Conservation (phyloP, 2,329 filamentous ascomycete genomes). For the Exophiala aquamarina region DNA sequence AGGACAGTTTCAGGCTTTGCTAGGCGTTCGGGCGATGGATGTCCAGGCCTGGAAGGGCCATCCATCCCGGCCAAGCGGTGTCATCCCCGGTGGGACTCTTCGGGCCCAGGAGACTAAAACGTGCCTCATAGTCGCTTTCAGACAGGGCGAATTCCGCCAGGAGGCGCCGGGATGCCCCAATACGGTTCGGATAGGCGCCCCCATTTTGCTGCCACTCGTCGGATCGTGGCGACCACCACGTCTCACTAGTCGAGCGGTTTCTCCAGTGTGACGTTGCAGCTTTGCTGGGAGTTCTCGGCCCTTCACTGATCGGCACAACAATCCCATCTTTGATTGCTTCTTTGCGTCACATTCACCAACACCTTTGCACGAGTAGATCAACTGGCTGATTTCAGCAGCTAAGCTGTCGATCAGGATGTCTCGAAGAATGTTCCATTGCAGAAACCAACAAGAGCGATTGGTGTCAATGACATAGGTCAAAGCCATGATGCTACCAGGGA, state of each 20-base stretch:
- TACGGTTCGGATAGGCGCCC: constrained; percentile 2
- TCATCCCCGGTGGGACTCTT: neutral
- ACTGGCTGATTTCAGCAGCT: too few species aligned
- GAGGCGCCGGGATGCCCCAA: constrained; percentile 10
- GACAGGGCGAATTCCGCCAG: constrained; percentile 11
- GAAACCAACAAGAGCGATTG: too few species aligned
- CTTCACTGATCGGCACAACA: constrained; percentile 7
- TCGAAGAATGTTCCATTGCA: too few species aligned
- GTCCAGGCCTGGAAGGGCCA: too few species aligned
- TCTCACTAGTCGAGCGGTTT: neutral
- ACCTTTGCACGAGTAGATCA: neutral
- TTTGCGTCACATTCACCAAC: too few species aligned
- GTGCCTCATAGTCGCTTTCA: neutral
- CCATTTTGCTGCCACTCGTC: neutral
- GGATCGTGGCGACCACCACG: too few species aligned
- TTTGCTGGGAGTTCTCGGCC: constrained; percentile 19
- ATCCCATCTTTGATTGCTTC: too few species aligned
- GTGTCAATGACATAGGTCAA: too few species aligned
- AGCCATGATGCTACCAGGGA: too few species aligned
- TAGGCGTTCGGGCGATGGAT: neutral
- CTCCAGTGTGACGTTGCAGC: constrained; percentile 18
- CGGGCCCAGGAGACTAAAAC: neutral
- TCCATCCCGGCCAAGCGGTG: neutral
- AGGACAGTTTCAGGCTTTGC: neutral
- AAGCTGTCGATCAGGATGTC: too few species aligned